A percentile compares a stretch with the other conserved stretches of the same genome.
Evolutionary conservation across 495 filamentous ascomycete species (phyloP).

Genomic region (Penicillium pancosmium): DNA sequence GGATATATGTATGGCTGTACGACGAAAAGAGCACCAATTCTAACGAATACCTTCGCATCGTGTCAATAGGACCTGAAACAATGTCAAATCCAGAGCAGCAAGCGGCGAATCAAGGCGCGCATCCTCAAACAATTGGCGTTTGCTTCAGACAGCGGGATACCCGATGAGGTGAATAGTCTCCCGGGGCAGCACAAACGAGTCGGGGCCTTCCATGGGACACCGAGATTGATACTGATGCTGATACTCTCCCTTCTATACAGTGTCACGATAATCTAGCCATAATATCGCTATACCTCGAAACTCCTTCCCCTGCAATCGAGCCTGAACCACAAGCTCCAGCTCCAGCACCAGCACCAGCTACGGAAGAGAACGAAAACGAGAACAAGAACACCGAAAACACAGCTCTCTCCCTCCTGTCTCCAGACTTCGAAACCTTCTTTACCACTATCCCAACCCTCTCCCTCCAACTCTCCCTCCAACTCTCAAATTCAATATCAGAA

Average conservation of each 20-base stretch:
- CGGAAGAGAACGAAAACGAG: constrained; percentile 8
- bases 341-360: neutral
- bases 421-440: constrained; percentile 44
- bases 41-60: neutral
- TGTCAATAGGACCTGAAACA: constrained; percentile 39
- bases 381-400: constrained; percentile 9
- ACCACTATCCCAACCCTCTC: constrained; percentile 34
- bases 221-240: neutral
- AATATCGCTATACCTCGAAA: constrained; percentile 43
- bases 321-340: constrained; percentile 8
- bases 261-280: constrained; percentile 41
- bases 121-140: constrained; percentile 38
- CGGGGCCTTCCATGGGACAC: neutral
- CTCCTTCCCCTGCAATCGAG: constrained; percentile 29
- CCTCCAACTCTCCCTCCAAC: constrained; percentile 27
- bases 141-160: constrained; percentile 34
- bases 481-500: constrained; percentile 29
- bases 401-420: constrained; percentile 36
- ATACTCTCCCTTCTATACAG: constrained; percentile 17
- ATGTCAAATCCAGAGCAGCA: constrained; percentile 38
- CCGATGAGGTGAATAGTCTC: constrained; percentile 31
- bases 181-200: constrained; percentile 8
- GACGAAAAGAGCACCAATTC: neutral
- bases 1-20: neutral
- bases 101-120: constrained; percentile 41